Conservation (phyloP, 23 red algal species). For the Gracilaria vermiculophylla region DNA sequence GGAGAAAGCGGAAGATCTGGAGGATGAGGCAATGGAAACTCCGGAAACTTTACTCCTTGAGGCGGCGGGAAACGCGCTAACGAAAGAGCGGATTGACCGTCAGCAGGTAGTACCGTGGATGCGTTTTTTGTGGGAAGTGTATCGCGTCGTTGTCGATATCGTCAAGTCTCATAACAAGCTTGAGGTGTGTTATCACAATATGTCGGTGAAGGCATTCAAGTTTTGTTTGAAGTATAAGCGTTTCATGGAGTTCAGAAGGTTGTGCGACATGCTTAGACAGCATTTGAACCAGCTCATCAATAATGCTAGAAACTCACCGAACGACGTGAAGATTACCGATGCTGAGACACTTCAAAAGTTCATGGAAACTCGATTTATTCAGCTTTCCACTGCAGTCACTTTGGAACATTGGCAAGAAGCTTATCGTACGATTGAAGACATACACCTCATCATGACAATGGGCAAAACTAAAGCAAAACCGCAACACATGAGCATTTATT, state of each 20-base stretch:
- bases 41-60: conserved; percentile 86
- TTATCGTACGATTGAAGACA: conserved; percentile 94
- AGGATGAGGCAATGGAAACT: conserved; percentile 84
- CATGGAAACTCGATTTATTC: conserved; percentile 88
- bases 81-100: conserved; percentile 87
- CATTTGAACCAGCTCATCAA: conserved; percentile 90
- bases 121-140: conserved; percentile 97
- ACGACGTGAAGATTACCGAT: conserved; percentile 90
- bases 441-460: conserved; percentile 86
- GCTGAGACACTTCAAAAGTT: conserved; percentile 89
- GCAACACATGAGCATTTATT: conserved; percentile 87
- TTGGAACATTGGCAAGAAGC: conserved; percentile 96
- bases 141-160: conserved; percentile 91
- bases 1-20: conserved; percentile 69
- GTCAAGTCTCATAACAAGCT: conserved; percentile 87
- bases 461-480: conserved; percentile 66
- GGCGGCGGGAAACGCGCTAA: conserved; percentile 81
- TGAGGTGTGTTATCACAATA: conserved; percentile 91
- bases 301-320: conserved; percentile 61
- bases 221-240: conserved; percentile 89
- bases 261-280: conserved; percentile 98
- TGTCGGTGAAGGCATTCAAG: conserved; percentile 82
- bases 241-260: conserved; percentile 89
- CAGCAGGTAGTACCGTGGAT: conserved; percentile 98
- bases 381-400: conserved; percentile 76